Conservation (phyloP, 1,139 yeast genomes). For the Candida neerlandica region DNA sequence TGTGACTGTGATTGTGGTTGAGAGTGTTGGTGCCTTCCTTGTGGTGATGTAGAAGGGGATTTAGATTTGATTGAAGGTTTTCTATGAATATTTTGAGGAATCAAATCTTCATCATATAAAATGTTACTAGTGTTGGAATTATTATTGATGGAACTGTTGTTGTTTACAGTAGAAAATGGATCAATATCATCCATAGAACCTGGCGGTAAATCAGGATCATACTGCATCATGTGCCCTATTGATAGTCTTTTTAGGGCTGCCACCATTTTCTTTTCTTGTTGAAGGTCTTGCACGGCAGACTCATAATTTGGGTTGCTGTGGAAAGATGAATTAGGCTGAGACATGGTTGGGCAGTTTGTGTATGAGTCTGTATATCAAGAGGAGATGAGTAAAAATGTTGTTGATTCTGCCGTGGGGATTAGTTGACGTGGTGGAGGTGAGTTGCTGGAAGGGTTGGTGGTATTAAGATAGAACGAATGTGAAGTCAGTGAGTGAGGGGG, state of each 20-base stretch:
- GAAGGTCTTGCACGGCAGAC: constrained; percentile 51
- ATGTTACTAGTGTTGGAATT: neutral
- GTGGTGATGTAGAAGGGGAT: constrained; percentile 9
- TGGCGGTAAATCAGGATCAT: constrained; percentile 58
- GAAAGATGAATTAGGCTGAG: constrained; percentile 15
- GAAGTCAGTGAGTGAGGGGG: too few species aligned
- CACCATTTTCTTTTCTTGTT: constrained; percentile 60
- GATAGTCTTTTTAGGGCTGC: constrained; percentile 59
- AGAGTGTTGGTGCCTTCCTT: constrained; percentile 2
- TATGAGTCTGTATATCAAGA: neutral
- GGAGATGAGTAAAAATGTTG: neutral
- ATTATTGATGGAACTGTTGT: neutral
- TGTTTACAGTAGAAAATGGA: constrained; percentile 6
- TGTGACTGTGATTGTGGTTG: constrained; percentile 1
- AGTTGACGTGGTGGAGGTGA: too few species aligned
- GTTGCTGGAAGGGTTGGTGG: too few species aligned
- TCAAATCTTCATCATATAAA: constrained; percentile 13
- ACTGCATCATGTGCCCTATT: constrained; percentile 51
- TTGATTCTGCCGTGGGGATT: too few species aligned
- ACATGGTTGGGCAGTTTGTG: constrained; percentile 3
- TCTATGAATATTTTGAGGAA: constrained; percentile 10
- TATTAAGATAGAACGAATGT: too few species aligned
- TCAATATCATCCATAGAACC: constrained; percentile 37
- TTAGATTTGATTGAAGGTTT: constrained; percentile 5
- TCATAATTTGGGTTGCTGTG: constrained; percentile 24